A percentile compares a stretch with the other conserved stretches of the same genome.
phyloP scores from a whole-genome alignment of 371 early-diverging fungal genomes.

The Blyttiomyces sp. region DNA sequence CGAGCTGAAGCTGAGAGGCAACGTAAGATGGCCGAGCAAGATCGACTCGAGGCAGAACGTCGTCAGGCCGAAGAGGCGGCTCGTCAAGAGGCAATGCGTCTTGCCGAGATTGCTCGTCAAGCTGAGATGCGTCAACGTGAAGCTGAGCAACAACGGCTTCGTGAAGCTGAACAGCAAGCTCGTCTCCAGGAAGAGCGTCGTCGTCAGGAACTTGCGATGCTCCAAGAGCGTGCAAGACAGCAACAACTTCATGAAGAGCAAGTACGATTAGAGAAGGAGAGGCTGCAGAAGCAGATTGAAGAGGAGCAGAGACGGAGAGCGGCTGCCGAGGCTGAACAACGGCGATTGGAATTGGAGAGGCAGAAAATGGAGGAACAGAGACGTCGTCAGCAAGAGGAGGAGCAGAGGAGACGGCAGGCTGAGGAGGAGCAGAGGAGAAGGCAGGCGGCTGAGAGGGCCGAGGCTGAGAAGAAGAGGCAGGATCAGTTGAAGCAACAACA shows the following conservation, averaged over 20 bases:
- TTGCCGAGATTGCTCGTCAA: neutral
- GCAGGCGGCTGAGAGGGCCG: neutral
- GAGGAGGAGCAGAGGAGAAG: neutral
- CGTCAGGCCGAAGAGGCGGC: neutral
- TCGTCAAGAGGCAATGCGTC: neutral
- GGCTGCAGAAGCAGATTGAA: slow-evolving; percentile 6
- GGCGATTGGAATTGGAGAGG: slow-evolving; percentile 1
- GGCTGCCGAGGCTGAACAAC: neutral
- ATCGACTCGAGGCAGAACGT: slow-evolving; percentile 1
- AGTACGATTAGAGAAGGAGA: neutral
- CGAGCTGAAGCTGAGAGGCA: neutral
- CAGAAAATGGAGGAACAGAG: slow-evolving; percentile 2
- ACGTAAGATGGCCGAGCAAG: neutral
- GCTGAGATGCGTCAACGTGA: no score
- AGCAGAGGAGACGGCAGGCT: slow-evolving; percentile 3
- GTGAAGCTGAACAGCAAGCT: neutral
- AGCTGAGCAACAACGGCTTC: neutral
- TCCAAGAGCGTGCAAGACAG: no score
- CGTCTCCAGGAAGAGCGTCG: neutral
- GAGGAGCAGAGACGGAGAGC: neutral
- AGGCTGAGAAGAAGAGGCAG: slow-evolving; percentile 20
- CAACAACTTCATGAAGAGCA: neutral
- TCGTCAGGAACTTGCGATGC: no score
- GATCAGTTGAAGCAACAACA: slow-evolving; percentile 26
- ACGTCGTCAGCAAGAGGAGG: slow-evolving; percentile 31